Percentiles rank a stretch among this genome's conserved stretches.
phyloP scores from a whole-genome alignment of 208 protist species.

The Entamoeba nuttalli region DNA sequence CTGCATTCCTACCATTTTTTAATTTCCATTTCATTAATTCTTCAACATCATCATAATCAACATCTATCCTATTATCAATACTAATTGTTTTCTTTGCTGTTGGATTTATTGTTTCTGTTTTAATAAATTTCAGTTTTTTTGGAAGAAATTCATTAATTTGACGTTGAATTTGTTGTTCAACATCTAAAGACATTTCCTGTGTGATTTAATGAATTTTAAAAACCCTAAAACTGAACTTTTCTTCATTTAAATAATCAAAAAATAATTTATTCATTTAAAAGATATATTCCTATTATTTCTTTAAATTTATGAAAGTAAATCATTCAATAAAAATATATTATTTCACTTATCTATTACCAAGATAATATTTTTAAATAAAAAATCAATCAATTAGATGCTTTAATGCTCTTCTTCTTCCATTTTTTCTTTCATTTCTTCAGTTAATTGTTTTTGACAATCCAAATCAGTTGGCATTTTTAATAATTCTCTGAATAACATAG shows the following conservation, averaged over 20 bases:
- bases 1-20: neutral
- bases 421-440: no score
- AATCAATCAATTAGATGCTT: no score
- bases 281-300: no score
- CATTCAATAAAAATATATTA: no score
- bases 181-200: neutral
- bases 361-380: no score
- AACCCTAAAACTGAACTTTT: no score
- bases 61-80: neutral
- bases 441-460: neutral
- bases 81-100: neutral
- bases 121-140: neutral
- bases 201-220: no score
- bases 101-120: neutral
- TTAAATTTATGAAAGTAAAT: no score
- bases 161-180: neutral
- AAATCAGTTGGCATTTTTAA: neutral
- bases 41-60: neutral
- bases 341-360: no score
- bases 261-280: no score
- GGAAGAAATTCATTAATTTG: neutral
- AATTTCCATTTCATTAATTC: neutral
- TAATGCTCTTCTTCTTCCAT: no score
- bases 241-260: no score
- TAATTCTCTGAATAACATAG: conserved; percentile 4